Conservation (phyloP, 108 stramenopile genomes). For the Cyclotella cryptica region DNA sequence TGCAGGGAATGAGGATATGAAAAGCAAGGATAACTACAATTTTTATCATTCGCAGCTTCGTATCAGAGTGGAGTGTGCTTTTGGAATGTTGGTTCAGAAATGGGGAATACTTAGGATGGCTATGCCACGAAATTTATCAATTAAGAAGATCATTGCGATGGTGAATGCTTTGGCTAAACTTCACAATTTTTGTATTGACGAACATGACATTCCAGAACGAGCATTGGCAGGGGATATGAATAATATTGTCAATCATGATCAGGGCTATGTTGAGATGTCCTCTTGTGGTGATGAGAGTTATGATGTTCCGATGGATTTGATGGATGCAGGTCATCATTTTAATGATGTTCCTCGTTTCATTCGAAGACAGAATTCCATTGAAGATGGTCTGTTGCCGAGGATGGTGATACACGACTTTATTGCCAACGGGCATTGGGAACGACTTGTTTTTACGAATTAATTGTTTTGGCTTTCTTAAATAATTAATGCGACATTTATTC, state of each 20-base stretch:
- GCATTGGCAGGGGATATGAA: not conserved
- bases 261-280: not conserved
- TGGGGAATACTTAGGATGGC: slow-evolving; percentile 21
- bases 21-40: slow-evolving; percentile 16
- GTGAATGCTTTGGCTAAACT: slow-evolving; percentile 20
- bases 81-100: slow-evolving; percentile 16
- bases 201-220: not conserved
- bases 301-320: no score
- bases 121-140: slow-evolving; percentile 2
- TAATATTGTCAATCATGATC: not conserved
- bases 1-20: not conserved
- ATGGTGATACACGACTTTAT: no score
- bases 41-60: slow-evolving; percentile 11
- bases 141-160: slow-evolving; percentile 12
- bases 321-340: no score
- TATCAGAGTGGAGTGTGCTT: slow-evolving; percentile 9
- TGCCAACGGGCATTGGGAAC: no score
- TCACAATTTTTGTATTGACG: slow-evolving; percentile 20
- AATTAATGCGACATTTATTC: no score
- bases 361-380: no score
- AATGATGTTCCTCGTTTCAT: no score
- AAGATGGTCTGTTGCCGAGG: no score
- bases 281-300: no score
- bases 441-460: no score
- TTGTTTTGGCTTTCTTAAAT: no score